A percentile compares a stretch with the other conserved stretches of the same genome.
These are phyloP conservation scores for Colletotrichum sp. DNA, from an alignment of 2,329 filamentous ascomycete genomes.

Conservation along the genomic window DNA sequence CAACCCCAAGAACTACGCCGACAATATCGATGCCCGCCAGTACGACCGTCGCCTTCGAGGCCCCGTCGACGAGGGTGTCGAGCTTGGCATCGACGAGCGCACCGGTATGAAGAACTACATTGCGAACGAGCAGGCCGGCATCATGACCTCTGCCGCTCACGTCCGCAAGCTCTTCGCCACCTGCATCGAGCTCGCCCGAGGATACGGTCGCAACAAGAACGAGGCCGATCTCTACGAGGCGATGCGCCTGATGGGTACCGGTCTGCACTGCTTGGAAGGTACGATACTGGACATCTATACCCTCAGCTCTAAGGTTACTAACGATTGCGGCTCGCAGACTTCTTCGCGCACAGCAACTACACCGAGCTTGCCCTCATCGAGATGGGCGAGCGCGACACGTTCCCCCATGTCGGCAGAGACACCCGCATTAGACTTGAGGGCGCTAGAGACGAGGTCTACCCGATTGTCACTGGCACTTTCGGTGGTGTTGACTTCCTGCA, in stretches of 20 bases:
- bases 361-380: slow-evolving; percentile 87
- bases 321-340: slow-evolving; percentile 61
- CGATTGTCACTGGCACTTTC: slow-evolving; percentile 89
- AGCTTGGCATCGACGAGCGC: slow-evolving; percentile 75
- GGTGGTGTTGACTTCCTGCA: slow-evolving; percentile 94
- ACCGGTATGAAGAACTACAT: slow-evolving; percentile 94
- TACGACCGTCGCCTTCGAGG: slow-evolving; percentile 84
- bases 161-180: slow-evolving; percentile 75
- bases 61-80: slow-evolving; percentile 78
- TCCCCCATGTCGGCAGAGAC: slow-evolving; percentile 83
- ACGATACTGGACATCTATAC: slow-evolving; percentile 22
- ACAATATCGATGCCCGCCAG: slow-evolving; percentile 82
- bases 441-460: slow-evolving; percentile 72
- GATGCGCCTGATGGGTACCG: slow-evolving; percentile 84
- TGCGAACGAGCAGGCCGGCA: slow-evolving; percentile 78
- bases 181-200: slow-evolving; percentile 81
- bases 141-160: slow-evolving; percentile 82
- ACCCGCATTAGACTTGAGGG: slow-evolving; percentile 76
- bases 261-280: slow-evolving; percentile 86
- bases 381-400: slow-evolving; percentile 79
- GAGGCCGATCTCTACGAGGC: slow-evolving; percentile 87
- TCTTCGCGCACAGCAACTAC: slow-evolving; percentile 93
- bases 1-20: slow-evolving; percentile 77
- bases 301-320: not conserved
- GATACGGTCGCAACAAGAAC: slow-evolving; percentile 69